A percentile compares a stretch with the other conserved stretches of the same genome.
Conservation (phyloP, 768 basidiomycete species). For the Tulasnella sp. region DNA sequence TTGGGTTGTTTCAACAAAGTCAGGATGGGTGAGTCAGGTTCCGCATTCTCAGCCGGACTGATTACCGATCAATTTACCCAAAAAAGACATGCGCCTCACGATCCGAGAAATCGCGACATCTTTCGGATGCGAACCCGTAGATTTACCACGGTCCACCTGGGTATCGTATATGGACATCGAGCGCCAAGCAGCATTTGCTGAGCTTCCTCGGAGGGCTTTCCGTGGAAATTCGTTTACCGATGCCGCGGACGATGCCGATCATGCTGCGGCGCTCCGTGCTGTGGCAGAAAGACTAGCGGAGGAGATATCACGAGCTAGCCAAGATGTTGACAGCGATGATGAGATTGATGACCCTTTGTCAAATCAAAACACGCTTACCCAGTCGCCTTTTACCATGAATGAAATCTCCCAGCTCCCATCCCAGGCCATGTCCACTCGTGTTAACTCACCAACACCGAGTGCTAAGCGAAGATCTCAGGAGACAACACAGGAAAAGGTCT, state of each 20-base stretch:
- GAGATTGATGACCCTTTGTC: not conserved
- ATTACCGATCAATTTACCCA: no score
- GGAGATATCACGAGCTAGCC: no score
- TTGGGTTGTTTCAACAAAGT: slow-evolving; percentile 17
- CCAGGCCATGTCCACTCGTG: no score
- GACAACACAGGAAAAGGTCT: no score
- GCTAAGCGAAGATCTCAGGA: not conserved
- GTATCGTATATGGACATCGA: slow-evolving; percentile 19
- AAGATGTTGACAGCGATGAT: no score
- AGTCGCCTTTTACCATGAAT: no score
- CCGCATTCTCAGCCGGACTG: no score
- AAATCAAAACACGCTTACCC: not conserved
- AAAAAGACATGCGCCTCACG: slow-evolving; percentile 19
- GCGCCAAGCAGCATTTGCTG: slow-evolving; percentile 9
- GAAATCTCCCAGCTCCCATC: no score
- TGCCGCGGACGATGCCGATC: slow-evolving; percentile 6
- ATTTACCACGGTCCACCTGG: slow-evolving; percentile 11
- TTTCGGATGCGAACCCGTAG: slow-evolving; percentile 14
- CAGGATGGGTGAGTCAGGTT: slow-evolving; percentile 15
- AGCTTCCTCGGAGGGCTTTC: not conserved
- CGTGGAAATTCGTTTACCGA: slow-evolving; percentile 6
- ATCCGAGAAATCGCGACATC: slow-evolving; percentile 18
- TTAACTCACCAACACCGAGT: not conserved
- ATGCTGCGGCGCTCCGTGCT: slow-evolving; percentile 9
- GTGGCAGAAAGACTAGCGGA: slow-evolving; percentile 13